Conservation (phyloP, 31 red algal species). For the Endocladia muricata region DNA sequence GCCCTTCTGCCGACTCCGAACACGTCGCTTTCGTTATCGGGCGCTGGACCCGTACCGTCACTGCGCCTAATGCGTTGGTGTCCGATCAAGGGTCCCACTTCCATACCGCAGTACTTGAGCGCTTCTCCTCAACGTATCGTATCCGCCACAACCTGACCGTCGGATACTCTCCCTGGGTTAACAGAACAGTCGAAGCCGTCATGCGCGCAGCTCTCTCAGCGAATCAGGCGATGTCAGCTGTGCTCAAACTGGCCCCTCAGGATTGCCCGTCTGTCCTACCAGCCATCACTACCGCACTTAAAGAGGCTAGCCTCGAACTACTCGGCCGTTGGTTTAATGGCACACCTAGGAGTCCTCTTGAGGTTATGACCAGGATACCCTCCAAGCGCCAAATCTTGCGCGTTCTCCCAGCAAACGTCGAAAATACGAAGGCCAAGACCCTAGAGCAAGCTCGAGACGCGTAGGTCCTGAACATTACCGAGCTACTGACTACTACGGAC, state of each 20-base stretch:
- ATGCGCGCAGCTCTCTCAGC: background rate
- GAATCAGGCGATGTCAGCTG: background rate
- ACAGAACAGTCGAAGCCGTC: too few species aligned
- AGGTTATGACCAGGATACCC: background rate
- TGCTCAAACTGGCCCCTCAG: background rate
- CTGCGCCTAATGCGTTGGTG: background rate
- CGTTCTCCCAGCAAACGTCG: background rate
- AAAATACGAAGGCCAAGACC: background rate
- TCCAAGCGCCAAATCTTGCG: background rate
- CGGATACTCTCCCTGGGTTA: too few species aligned
- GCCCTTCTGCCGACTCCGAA: too few species aligned
- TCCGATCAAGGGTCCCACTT: conserved; percentile 6
- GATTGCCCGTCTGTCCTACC: conserved; percentile 2
- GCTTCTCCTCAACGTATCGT: background rate
- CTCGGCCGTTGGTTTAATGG: background rate
- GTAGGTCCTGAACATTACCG: background rate
- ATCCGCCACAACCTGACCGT: too few species aligned
- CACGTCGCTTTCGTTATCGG: background rate
- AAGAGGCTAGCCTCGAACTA: background rate
- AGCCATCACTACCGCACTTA: background rate
- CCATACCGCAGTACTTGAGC: background rate
- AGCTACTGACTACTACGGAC: background rate
- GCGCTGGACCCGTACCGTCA: conserved; percentile 2
- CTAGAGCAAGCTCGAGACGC: background rate
- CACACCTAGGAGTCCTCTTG: background rate